These are phyloP conservation scores for Tympanopsis confertula DNA, from an alignment of 2,329 filamentous ascomycete genomes.

Conservation along the genomic window DNA sequence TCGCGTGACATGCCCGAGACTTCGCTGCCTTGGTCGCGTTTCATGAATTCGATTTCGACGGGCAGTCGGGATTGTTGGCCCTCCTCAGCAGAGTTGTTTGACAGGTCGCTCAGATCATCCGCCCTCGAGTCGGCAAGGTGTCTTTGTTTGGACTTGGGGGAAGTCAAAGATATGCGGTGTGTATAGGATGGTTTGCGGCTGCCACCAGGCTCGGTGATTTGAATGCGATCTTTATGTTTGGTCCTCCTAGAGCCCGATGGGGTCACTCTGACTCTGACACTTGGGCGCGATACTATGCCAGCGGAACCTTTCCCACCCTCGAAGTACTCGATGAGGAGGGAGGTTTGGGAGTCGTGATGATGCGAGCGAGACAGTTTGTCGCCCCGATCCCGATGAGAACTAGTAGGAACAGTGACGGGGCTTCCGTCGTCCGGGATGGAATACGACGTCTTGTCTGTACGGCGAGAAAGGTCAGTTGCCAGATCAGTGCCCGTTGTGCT, in stretches of 20 bases:
- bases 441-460: conserved; percentile 34
- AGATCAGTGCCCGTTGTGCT: conserved; percentile 30
- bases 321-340: conserved; percentile 58
- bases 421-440: conserved; percentile 39
- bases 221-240: conserved; percentile 25
- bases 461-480: conserved; percentile 34
- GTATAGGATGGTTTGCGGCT: conserved; percentile 53
- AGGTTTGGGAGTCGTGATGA: conserved; percentile 46
- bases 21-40: conserved; percentile 20
- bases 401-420: conserved; percentile 50
- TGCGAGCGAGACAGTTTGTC: conserved; percentile 30
- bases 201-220: conserved; percentile 50
- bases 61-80: neutral
- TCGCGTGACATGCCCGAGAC: conserved; percentile 21
- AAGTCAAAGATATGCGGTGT: conserved; percentile 47
- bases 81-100: conserved; percentile 25
- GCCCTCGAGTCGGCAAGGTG: conserved; percentile 10
- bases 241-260: conserved; percentile 42
- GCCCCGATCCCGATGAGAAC: conserved; percentile 25
- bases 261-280: conserved; percentile 52
- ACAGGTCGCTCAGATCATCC: conserved; percentile 5
- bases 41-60: neutral
- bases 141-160: conserved; percentile 19
- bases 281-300: conserved; percentile 38
- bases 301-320: conserved; percentile 41